phyloP scores from a whole-genome alignment of 2,329 filamentous ascomycete genomes.

The Phoma sp. region DNA sequence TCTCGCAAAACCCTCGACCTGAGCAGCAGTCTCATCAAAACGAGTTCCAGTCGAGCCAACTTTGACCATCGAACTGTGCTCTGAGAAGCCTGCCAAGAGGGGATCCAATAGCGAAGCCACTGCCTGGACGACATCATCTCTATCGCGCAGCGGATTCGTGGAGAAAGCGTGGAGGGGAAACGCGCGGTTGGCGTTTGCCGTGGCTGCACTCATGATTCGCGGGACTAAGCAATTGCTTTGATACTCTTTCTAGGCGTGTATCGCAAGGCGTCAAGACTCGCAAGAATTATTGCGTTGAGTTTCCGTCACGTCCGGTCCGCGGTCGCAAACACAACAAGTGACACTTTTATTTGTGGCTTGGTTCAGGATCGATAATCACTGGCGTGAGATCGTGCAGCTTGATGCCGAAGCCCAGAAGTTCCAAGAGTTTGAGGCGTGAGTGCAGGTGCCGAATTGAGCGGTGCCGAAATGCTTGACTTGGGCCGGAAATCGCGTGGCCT shows the following conservation, averaged over 20 bases:
- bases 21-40: slow-evolving; percentile 79
- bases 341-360: slow-evolving; percentile 12
- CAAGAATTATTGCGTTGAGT: slow-evolving; percentile 15
- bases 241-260: background rate
- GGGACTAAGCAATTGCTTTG: background rate
- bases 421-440: slow-evolving; percentile 10
- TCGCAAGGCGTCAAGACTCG: slow-evolving; percentile 8
- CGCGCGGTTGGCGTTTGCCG: slow-evolving; percentile 48
- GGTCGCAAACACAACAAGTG: background rate
- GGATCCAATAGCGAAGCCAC: slow-evolving; percentile 69
- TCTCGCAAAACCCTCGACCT: slow-evolving; percentile 77
- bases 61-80: slow-evolving; percentile 68
- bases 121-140: slow-evolving; percentile 53
- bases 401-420: slow-evolving; percentile 5
- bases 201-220: slow-evolving; percentile 18
- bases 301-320: slow-evolving; percentile 14
- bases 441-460: slow-evolving; percentile 8
- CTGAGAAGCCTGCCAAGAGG: slow-evolving; percentile 75
- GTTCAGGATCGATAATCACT: background rate
- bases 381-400: slow-evolving; percentile 9
- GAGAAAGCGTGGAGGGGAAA: slow-evolving; percentile 53
- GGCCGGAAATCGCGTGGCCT: background rate
- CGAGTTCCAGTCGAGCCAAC: slow-evolving; percentile 75
- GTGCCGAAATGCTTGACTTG: slow-evolving; percentile 15
- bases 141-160: slow-evolving; percentile 50